Conservation (phyloP, 371 early-diverging fungal species). For the Rozella allomycis region DNA sequence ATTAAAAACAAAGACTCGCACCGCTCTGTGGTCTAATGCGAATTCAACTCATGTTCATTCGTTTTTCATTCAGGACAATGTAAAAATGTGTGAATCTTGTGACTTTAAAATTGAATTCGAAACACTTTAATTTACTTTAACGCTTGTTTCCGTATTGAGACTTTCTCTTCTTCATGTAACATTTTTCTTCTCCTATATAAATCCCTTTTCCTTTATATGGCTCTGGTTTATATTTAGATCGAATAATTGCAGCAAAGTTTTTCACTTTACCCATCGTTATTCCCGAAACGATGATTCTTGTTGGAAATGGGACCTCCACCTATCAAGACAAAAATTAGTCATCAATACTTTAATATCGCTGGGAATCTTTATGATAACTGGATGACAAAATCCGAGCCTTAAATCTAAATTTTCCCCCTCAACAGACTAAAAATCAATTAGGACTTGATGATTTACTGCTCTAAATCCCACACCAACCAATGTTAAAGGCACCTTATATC, state of each 20-base stretch:
- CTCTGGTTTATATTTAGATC: slow-evolving; percentile 78
- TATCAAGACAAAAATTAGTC: no score
- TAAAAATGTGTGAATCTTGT: no score
- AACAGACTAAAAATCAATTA: background rate
- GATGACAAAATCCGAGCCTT: slow-evolving; percentile 75
- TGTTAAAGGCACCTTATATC: slow-evolving; percentile 54
- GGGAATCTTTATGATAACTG: slow-evolving; percentile 53
- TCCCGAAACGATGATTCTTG: slow-evolving; percentile 57
- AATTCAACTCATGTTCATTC: no score
- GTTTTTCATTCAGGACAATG: no score
- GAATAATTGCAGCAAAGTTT: slow-evolving; percentile 76
- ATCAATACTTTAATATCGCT: slow-evolving; percentile 44
- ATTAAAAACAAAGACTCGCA: no score
- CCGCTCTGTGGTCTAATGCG: no score
- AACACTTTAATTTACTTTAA: no score
- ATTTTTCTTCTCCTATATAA: slow-evolving; percentile 88
- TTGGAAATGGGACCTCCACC: slow-evolving; percentile 76
- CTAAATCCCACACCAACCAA: slow-evolving; percentile 88
- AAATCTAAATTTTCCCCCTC: slow-evolving; percentile 30
- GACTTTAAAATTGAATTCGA: no score
- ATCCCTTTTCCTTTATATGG: slow-evolving; percentile 97
- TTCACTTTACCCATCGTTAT: slow-evolving; percentile 50
- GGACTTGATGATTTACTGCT: slow-evolving; percentile 19
- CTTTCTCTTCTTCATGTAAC: slow-evolving; percentile 84
- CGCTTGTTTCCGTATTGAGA: no score